These are phyloP conservation scores for Ilex paraguariensis DNA, from an alignment of 305 asterid genomes.

Conservation along the genomic window DNA sequence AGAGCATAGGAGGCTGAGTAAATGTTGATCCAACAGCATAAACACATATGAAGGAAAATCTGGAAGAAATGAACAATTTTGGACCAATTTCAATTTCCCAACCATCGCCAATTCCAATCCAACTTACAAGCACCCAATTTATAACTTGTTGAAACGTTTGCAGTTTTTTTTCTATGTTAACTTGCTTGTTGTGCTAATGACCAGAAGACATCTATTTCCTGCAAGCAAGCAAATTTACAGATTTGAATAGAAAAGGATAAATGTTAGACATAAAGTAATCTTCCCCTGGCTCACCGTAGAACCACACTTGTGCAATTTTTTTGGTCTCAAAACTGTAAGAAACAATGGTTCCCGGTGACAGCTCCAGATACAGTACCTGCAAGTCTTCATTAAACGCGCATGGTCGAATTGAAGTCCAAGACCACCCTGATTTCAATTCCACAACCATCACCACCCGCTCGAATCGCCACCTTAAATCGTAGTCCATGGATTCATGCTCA, in stretches of 20 bases:
- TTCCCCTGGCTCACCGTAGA: conserved; percentile 1
- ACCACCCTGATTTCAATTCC: neutral
- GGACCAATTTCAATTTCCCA: too few species aligned
- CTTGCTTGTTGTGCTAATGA: too few species aligned
- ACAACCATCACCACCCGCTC: conserved; percentile 6
- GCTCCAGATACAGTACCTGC: conserved; percentile 14
- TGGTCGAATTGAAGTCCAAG: conserved; percentile 5
- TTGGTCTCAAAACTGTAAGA: conserved; percentile 21
- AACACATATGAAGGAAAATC: too few species aligned
- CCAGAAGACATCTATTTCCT: neutral
- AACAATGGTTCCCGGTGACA: conserved; percentile 13
- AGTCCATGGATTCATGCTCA: neutral
- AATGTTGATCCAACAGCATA: too few species aligned
- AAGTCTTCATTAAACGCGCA: conserved; percentile 24
- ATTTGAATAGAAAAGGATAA: conserved; percentile 12
- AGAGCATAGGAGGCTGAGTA: too few species aligned
- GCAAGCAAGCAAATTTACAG: conserved; percentile 5
- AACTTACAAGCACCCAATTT: too few species aligned
- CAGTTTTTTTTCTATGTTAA: too few species aligned
- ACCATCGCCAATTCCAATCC: too few species aligned
- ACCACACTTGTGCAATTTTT: conserved; percentile 11
- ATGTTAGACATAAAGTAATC: conserved; percentile 1
- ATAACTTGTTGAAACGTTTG: too few species aligned
- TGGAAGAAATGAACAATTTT: too few species aligned
- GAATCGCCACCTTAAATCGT: conserved; percentile 7